Base-by-base conservation (phyloP, 225 moss, liverwort and hornwort species). In the Thuidium tamariscinum region DNA sequence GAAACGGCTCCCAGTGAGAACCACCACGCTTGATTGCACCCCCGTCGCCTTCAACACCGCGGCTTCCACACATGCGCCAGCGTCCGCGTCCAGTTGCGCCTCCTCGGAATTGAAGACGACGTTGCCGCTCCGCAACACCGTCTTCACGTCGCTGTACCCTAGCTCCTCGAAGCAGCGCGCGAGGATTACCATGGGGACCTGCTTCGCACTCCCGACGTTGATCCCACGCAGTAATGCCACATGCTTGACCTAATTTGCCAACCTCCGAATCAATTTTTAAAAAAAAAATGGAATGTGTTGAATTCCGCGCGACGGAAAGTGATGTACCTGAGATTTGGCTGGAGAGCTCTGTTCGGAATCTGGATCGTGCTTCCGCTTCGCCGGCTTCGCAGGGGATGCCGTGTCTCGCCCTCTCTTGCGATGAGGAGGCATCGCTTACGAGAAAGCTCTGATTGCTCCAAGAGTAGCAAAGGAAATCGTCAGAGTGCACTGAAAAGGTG, bases 151-250 rank as follows among this genome's bases (percentile, higher is more conserved):
- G 81, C 39, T 39, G 65, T 90, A 90, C 34, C 88, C 90, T 26
- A 92, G 90, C 76, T 90, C 83, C 87, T 90, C 88, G 71, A 92
- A 88, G 84, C 90, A 90, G 81, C 71, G 88, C 44, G 71, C 77
- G 57, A 92, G 90, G 81, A 71, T 88, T 27, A 83, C 81, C 90
- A 92, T 92, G 5, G 84, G 81, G 65, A 92, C 88, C 65, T 75
- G 88, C 83, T 92, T 92, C 65, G 88, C 90, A 6, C 81, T 86
- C 66, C 92, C 92, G 64, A 92, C 92, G 84, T 92, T 92, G 88
- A 92, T 92, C 41, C 92, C 92, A 49, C 92, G 92, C 77, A 92
- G 88, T 81, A 92, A 60, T 42, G 92, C 92, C 16, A 92, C 92
- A 78, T 92, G 88, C 75, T 90, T 88, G 81, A 76, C 90, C 90